Evolutionary conservation across 2,329 filamentous ascomycete species (phyloP), one percentile per base, ranked within the genome.

Genomic region (Uncinocarpus reesii): DNA sequence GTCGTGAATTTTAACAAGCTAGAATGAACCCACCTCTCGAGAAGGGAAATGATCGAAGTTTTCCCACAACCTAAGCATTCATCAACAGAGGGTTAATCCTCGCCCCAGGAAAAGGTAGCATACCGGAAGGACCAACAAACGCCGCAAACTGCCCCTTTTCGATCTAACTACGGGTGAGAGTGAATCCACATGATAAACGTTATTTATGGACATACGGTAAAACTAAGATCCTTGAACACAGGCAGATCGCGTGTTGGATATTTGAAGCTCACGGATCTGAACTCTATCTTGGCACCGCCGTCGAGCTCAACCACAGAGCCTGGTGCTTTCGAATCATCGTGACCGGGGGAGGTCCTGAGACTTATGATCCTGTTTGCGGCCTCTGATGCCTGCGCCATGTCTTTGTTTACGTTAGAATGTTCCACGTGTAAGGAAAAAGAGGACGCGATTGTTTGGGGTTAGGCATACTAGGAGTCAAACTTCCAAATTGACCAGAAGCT

Each of bases 401-500:
- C 53, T 55, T 16, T 15, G n/a, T 26, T 8, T 21, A 36, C 20
- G 7, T 37, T 23, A 37, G 18, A 21, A 18, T 36, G 6, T 6
- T 36, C n/a, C 31, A n/a, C 31, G 15, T 7, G 15, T 7, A n/a
- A n/a, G n/a, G n/a, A n/a, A n/a, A n/a, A n/a, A n/a, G n/a, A n/a
- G n/a, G n/a, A n/a, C n/a, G n/a, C n/a, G n/a, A n/a, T n/a, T n/a
- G n/a, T n/a, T n/a, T n/a, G n/a, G n/a, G n/a, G n/a, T n/a, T n/a
- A n/a, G n/a, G n/a, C 53, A 46, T 51, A 55, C 64, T 84, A 5
- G 80, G 78, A 0, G 78, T 78, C 54, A 84, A 83, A 35, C 77
- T 77, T 53, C 87, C 78, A 48, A 80, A 78, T 52, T 82, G 76
- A 0, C 81, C 83, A 0, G 81, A 80, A 0, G 73, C 71, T 62